Conservation (phyloP, 2,329 filamentous ascomycete species). For the Paradendryphiella salina region DNA sequence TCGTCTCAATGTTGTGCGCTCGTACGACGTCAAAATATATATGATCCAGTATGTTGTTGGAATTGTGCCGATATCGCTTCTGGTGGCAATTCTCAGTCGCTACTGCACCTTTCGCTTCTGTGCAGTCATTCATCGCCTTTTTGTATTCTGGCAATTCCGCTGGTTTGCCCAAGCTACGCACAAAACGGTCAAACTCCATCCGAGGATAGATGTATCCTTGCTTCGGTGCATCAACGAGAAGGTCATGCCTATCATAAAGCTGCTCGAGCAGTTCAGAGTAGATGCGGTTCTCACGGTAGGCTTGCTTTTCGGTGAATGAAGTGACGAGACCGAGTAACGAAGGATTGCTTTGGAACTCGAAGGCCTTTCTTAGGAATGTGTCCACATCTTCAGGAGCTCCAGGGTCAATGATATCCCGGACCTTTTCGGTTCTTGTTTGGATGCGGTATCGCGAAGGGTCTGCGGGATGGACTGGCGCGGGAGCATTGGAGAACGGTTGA, state of each 20-base stretch:
- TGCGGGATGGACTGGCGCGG: slow-evolving; percentile 52
- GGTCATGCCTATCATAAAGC: slow-evolving; percentile 50
- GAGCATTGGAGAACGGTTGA: slow-evolving; percentile 65
- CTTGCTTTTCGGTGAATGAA: slow-evolving; percentile 63
- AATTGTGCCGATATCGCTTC: slow-evolving; percentile 27
- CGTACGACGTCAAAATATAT: slow-evolving; percentile 61
- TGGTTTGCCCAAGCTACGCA: slow-evolving; percentile 57
- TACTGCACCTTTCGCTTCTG: slow-evolving; percentile 17
- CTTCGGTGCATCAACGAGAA: slow-evolving; percentile 52
- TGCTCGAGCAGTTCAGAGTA: slow-evolving; percentile 23
- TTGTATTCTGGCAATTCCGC: slow-evolving; percentile 52
- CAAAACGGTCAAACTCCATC: slow-evolving; percentile 53
- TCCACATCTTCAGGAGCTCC: slow-evolving; percentile 37
- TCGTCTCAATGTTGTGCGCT: slow-evolving; percentile 41
- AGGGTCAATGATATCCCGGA: slow-evolving; percentile 51
- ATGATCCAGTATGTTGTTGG: slow-evolving; percentile 63
- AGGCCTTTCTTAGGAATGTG: slow-evolving; percentile 57
- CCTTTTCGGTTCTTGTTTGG: slow-evolving; percentile 52
- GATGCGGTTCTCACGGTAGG: slow-evolving; percentile 54
- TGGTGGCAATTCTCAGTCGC: slow-evolving; percentile 22
- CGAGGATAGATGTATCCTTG: slow-evolving; percentile 56
- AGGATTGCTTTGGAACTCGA: slow-evolving; percentile 62
- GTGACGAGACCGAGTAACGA: slow-evolving; percentile 67
- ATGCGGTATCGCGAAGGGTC: slow-evolving; percentile 57
- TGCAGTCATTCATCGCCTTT: slow-evolving; percentile 33